phyloP scores from a whole-genome alignment of 2,329 filamentous ascomycete species.

The Xylaria sp. region DNA sequence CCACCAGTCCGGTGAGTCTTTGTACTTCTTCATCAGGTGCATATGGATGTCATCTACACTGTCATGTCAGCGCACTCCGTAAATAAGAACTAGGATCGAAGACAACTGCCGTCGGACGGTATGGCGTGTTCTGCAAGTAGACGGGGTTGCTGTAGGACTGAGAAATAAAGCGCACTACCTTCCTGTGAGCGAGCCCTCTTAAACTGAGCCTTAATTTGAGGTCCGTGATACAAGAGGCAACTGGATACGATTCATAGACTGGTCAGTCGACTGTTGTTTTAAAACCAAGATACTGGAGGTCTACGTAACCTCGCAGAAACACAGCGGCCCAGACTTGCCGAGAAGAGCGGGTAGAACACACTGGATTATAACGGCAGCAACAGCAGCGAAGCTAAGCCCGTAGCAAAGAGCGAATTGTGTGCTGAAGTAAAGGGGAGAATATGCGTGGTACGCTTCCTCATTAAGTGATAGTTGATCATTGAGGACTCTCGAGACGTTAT shows the following conservation, averaged over 20 bases:
- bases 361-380: slow-evolving; percentile 69
- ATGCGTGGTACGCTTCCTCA: slow-evolving; percentile 68
- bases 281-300: background rate
- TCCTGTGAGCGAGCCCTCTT: slow-evolving; percentile 66
- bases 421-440: slow-evolving; percentile 73
- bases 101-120: background rate
- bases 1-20: slow-evolving; percentile 70
- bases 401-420: slow-evolving; percentile 71
- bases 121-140: background rate
- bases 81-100: background rate
- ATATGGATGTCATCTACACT: slow-evolving; percentile 61
- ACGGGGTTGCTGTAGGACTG: background rate
- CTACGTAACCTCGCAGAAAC: background rate
- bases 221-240: slow-evolving; percentile 65
- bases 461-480: slow-evolving; percentile 67
- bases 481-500: slow-evolving; percentile 71
- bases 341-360: background rate
- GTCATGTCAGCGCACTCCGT: slow-evolving; percentile 15
- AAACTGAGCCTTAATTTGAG: slow-evolving; percentile 66
- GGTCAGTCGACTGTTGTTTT: background rate
- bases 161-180: slow-evolving; percentile 42
- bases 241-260: background rate
- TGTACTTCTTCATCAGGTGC: slow-evolving; percentile 71
- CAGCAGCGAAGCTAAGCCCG: slow-evolving; percentile 74
- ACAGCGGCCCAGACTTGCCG: background rate